These are phyloP conservation scores for Rubroshorea leprosula DNA, from an alignment of 345 rosid genomes.

Conservation along the genomic window DNA sequence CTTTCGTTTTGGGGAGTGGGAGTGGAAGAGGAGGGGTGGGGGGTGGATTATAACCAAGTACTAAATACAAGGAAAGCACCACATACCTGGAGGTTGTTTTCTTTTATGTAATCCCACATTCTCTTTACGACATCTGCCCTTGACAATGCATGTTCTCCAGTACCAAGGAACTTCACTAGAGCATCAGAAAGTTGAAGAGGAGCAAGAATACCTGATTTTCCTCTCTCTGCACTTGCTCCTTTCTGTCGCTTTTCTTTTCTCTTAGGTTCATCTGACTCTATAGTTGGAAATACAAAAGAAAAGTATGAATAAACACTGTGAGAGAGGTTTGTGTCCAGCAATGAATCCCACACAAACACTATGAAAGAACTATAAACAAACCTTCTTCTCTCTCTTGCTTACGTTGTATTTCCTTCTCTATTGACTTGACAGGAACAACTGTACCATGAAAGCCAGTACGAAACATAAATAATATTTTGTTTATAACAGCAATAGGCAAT, in stretches of 20 bases:
- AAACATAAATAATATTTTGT: too few species aligned
- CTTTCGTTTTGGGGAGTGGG: too few species aligned
- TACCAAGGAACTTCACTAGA: constrained; percentile 45
- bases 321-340: too few species aligned
- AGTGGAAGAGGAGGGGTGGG: too few species aligned
- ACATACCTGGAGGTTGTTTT: constrained; percentile 44
- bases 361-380: not conserved
- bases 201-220: constrained; percentile 40
- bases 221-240: constrained; percentile 15
- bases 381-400: constrained; percentile 39
- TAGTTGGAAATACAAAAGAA: not conserved
- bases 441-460: constrained; percentile 4
- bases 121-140: constrained; percentile 41
- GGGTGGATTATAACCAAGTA: not conserved
- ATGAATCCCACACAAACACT: not conserved
- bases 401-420: constrained; percentile 25
- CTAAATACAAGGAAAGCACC: too few species aligned
- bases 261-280: constrained; percentile 37
- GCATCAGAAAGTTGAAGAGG: constrained; percentile 52
- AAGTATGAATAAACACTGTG: not conserved
- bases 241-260: constrained; percentile 46
- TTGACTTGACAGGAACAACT: constrained; percentile 27
- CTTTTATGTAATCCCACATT: constrained; percentile 48
- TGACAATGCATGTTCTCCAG: constrained; percentile 42
- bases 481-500: not conserved